These are phyloP conservation scores for Lagenidium giganteum DNA, from an alignment of 352 stramenopile species.

Conservation along the genomic window DNA sequence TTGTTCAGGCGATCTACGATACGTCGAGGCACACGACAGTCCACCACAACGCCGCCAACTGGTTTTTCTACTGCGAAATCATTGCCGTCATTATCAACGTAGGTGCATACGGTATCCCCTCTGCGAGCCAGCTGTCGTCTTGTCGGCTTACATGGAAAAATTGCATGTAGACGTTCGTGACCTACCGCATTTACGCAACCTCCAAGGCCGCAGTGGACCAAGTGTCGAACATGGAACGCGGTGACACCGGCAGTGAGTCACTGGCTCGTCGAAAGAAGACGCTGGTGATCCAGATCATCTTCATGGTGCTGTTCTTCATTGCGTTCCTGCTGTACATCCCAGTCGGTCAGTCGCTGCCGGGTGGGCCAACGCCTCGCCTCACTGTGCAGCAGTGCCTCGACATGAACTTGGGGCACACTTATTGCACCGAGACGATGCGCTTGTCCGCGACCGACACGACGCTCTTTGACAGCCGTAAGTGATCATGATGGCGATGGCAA, in stretches of 20 bases:
- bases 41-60: slow-evolving; percentile 25
- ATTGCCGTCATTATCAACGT: slow-evolving; percentile 33
- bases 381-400: slow-evolving; percentile 31
- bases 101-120: neutral
- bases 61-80: slow-evolving; percentile 32
- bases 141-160: neutral
- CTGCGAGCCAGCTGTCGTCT: neutral
- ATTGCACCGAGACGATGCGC: slow-evolving; percentile 20
- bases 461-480: slow-evolving; percentile 24
- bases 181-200: slow-evolving; percentile 39
- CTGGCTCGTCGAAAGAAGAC: slow-evolving; percentile 14
- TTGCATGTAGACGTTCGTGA: slow-evolving; percentile 30
- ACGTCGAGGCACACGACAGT: slow-evolving; percentile 15
- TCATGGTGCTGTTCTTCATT: slow-evolving; percentile 52
- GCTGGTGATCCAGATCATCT: slow-evolving; percentile 31
- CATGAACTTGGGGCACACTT: slow-evolving; percentile 10
- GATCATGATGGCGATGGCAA: too few relatives aligned
- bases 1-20: slow-evolving; percentile 20
- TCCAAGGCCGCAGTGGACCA: slow-evolving; percentile 16
- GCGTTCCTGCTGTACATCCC: slow-evolving; percentile 68
- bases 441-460: slow-evolving; percentile 15
- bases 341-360: slow-evolving; percentile 43
- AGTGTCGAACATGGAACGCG: slow-evolving; percentile 20
- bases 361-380: slow-evolving; percentile 29
- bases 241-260: slow-evolving; percentile 13